Evolutionary conservation across 495 filamentous ascomycete genomes (phyloP).

Genomic region (Aspergillus baeticus): DNA sequence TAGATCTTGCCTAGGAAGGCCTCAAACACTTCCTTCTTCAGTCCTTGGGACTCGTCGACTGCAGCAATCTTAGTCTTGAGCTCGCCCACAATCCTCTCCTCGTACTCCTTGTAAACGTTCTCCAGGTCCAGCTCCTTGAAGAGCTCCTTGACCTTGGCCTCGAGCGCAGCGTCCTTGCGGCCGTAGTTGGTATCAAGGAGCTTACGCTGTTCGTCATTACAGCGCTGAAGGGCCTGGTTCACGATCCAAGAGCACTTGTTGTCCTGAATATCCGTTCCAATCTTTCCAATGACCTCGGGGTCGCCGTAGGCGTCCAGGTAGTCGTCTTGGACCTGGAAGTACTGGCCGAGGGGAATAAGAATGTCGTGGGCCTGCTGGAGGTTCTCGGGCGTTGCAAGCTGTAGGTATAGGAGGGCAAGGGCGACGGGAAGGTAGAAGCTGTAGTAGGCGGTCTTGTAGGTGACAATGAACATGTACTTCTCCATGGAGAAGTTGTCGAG

Average conservation of each 20-base stretch:
- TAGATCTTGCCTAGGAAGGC: slow-evolving; percentile 94
- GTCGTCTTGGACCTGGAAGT: slow-evolving; percentile 99
- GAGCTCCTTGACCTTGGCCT: slow-evolving; percentile 81
- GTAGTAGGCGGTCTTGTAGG: slow-evolving; percentile 99
- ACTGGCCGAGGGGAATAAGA: slow-evolving; percentile 96
- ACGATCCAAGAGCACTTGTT: slow-evolving; percentile 99
- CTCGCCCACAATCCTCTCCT: slow-evolving; percentile 76
- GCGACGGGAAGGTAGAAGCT: slow-evolving; percentile 98
- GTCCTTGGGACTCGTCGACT: slow-evolving; percentile 78
- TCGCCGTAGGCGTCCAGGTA: slow-evolving; percentile 97
- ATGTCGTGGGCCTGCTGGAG: slow-evolving; percentile 84
- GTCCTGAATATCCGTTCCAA: slow-evolving; percentile 97
- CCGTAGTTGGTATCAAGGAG: slow-evolving; percentile 83
- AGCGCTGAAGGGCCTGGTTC: slow-evolving; percentile 83
- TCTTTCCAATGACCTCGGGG: slow-evolving; percentile 94
- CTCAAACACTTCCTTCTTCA: slow-evolving; percentile 89
- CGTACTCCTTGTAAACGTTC: slow-evolving; percentile 78
- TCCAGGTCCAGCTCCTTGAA: slow-evolving; percentile 83
- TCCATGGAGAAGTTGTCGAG: slow-evolving; percentile 90
- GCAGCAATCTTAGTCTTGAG: slow-evolving; percentile 70
- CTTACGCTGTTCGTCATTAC: slow-evolving; percentile 76
- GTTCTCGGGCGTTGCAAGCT: slow-evolving; percentile 78
- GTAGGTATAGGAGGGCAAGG: slow-evolving; percentile 76
- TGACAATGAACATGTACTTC: slow-evolving; percentile 98
- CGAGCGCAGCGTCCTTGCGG: slow-evolving; percentile 75